phyloP scores from a whole-genome alignment of 192 early-diverging fungal genomes.

The Rhizophagus prolifer region DNA sequence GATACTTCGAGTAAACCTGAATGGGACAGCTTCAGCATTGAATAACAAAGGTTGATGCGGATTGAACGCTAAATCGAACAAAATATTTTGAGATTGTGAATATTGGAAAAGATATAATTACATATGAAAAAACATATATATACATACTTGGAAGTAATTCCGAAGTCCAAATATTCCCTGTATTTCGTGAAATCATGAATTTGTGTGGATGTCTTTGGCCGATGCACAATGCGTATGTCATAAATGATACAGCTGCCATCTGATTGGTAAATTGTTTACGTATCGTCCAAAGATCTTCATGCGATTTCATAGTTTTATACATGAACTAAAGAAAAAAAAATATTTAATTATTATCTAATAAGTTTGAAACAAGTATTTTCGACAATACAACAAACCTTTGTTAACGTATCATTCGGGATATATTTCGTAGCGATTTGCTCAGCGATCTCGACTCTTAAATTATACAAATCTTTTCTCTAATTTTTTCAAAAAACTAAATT shows the following conservation, averaged over 20 bases:
- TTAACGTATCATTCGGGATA: conserved; percentile 84
- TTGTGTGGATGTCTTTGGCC: conserved; percentile 87
- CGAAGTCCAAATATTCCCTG: conserved; percentile 83
- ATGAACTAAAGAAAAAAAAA: conserved; percentile 62
- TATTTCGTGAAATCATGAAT: conserved; percentile 79
- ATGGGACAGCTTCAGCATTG: conserved; percentile 88
- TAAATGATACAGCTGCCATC: conserved; percentile 83
- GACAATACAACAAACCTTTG: conserved; percentile 52
- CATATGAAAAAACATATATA: neutral
- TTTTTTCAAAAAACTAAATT: neutral
- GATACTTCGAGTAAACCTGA: conserved; percentile 98
- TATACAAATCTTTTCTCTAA: conserved; percentile 42
- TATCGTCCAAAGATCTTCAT: conserved; percentile 91
- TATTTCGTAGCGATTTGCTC: conserved; percentile 83
- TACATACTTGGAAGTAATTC: conserved; percentile 79
- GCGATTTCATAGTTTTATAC: conserved; percentile 65
- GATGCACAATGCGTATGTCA: conserved; percentile 89
- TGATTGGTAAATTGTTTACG: conserved; percentile 94
- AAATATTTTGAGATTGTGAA: neutral
- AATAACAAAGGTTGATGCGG: conserved; percentile 46
- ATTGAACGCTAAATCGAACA: neutral
- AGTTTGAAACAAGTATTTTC: neutral
- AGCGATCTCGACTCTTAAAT: conserved; percentile 82
- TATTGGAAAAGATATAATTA: neutral
- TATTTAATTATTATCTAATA: neutral